Evolutionary conservation across 2,329 filamentous ascomycete species (phyloP), one percentile per base, ranked within the genome.

Genomic region (Laburnicola sp.): DNA sequence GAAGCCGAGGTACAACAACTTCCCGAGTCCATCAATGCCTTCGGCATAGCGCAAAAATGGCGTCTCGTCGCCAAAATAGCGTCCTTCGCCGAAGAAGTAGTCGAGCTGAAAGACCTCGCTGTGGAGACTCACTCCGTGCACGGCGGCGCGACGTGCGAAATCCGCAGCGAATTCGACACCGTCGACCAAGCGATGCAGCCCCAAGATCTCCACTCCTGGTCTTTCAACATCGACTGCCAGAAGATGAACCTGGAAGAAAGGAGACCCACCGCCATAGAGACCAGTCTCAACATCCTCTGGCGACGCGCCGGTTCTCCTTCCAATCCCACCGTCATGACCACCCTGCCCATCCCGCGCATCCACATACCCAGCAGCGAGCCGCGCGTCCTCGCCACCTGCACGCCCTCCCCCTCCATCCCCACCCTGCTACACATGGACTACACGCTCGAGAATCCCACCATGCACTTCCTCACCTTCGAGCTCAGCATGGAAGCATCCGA

Each of bases 381-480:
- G 0, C 86, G 94, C 50, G 91, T 97, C 1, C 82, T 97, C 3
- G 78, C 78, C 48, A 76, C 79, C 0, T 74, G 75, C 2, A 64
- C 60, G 0, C 52, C 69, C 2, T 78, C 76, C 0, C 23, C 52
- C 2, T 52, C 56, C 1, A 56, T 69, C 3, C 45, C 59, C 0
- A 51, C 52, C 1, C 48, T 72, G 11, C 55, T 74, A 8, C 68
- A 74, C 32, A 73, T 83, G 42, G 74, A 81, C 53, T 88, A 88
- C 68, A 90, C 85, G 3, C 85, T 99, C 50, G 94, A 99, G 74
- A 99, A 99, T 69, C 89, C 92, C 0, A 97, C 93, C 0, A 88
- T 86, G 70, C 94, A 99, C 71, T 95, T 96, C 74, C 82, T 99
- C 43, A 96, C 92, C 0, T 99, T 99, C 74, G 91, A 89, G 27